These are phyloP conservation scores for Xylariaceae sp. DNA, from an alignment of 2,329 filamentous ascomycete genomes.

Conservation along the genomic window DNA sequence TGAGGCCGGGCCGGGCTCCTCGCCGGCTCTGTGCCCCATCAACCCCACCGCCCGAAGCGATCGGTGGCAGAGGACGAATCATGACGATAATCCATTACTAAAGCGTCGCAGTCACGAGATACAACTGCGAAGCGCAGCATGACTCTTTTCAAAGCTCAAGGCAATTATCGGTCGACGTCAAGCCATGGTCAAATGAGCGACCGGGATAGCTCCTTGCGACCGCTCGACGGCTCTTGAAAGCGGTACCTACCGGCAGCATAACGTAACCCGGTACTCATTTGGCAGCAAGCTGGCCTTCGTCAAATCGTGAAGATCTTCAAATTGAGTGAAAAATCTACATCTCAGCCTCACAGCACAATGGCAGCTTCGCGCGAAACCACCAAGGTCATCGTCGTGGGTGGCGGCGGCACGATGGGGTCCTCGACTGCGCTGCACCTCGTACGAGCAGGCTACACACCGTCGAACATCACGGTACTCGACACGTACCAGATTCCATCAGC, in stretches of 20 bases:
- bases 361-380: constrained; percentile 2
- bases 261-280: no score
- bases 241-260: no score
- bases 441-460: constrained; percentile 35
- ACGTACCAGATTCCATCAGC: constrained; percentile 41
- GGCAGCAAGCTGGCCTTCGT: no score
- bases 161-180: no score
- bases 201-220: no score
- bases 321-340: no score
- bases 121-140: no score
- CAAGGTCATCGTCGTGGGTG: constrained; percentile 39
- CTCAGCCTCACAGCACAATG: no score
- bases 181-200: no score
- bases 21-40: constrained; percentile 1
- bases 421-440: constrained; percentile 43
- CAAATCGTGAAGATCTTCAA: no score
- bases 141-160: no score
- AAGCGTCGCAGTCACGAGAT: constrained; percentile 5
- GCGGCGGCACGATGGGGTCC: constrained; percentile 42
- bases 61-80: constrained; percentile 3
- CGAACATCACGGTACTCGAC: constrained; percentile 43
- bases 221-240: no score
- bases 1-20: constrained; percentile 1
- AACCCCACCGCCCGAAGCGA: constrained; percentile 8
- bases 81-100: constrained; percentile 5